Evolutionary conservation across 495 filamentous ascomycete species (phyloP), one percentile per base, ranked within the genome.

Genomic region (Rostrohypoxylon terebratum): DNA sequence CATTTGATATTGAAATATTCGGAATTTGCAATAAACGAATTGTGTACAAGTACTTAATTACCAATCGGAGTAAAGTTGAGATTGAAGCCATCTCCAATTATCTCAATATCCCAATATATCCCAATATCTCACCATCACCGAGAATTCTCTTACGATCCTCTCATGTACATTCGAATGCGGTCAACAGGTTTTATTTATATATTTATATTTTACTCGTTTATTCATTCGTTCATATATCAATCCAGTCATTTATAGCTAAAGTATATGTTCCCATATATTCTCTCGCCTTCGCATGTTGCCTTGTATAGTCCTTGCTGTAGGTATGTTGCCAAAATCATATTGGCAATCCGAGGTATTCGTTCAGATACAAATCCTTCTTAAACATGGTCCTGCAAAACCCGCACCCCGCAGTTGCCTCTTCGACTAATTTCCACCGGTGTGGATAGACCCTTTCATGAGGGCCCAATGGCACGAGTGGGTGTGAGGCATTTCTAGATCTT

Each of bases 301-400:
- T 28, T 28, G 6, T 5, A 28, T 28, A 28, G 28, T 28, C 28
- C 28, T 28, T 28, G 28, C 28, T 28, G 28, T 28, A 28, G n/a
- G n/a, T 5, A 28, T 28, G 28, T 28, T 28, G 36, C 40, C 57
- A 28, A 67, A 55, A 61, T 11, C 14, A 72, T 57, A 67, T 71
- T 23, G 57, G 75, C 68, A 42, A 18, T 53, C 40, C 48, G 51
- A 33, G 59, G 53, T 58, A 57, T 53, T 50, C 58, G 50, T 40
- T 42, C 50, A 61, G 62, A 44, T 38, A 59, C 28, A 34, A 44
- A 33, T 36, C 36, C 44, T n/a, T 28, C 6, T 4, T 38, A 34
- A 45, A 14, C 59, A 31, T 28, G 54, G 40, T 16, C 38, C 38
- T 55, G 55, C 58, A 48, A 68, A 42, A 62, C 20, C 38, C 58